Conservation (phyloP, 140 eudicot species). For the Senecio squalidus region DNA sequence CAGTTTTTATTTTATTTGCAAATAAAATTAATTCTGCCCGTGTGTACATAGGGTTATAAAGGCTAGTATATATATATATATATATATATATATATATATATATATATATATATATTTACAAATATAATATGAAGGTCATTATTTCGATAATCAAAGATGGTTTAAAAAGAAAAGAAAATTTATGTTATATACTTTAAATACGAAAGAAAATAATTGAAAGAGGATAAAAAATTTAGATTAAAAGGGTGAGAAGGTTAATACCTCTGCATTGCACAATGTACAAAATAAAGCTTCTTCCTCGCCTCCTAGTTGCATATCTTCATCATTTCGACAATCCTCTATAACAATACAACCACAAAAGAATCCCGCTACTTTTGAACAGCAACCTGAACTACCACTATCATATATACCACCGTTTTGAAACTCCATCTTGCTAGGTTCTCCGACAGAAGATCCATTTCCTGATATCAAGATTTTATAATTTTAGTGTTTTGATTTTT, state of each 20-base stretch:
- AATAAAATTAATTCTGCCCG: too few relatives aligned
- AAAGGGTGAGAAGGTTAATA: slow-evolving; percentile 12
- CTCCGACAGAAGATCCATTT: slow-evolving; percentile 45
- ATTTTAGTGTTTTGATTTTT: too few relatives aligned
- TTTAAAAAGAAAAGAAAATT: not conserved
- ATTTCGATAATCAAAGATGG: not conserved
- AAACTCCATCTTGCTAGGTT: slow-evolving; percentile 39
- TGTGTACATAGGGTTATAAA: too few relatives aligned
- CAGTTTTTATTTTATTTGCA: too few relatives aligned
- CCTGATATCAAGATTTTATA: slow-evolving; percentile 27
- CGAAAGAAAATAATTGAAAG: not conserved
- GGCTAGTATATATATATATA: too few relatives aligned
- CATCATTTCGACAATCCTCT: slow-evolving; percentile 79
- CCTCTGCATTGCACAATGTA: slow-evolving; percentile 94
- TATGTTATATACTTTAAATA: not conserved
- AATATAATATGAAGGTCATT: not conserved
- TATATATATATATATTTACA: too few relatives aligned
- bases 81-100: too few relatives aligned
- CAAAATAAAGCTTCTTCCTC: slow-evolving; percentile 93
- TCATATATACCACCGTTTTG: slow-evolving; percentile 43
- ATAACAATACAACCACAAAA: slow-evolving; percentile 70
- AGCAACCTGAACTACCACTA: slow-evolving; percentile 31
- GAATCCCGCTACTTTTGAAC: slow-evolving; percentile 49
- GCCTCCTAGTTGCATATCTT: slow-evolving; percentile 48
- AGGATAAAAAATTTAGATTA: not conserved